phyloP scores from a whole-genome alignment of 2,329 filamentous ascomycete species.

The Fusarium gaditjirri region DNA sequence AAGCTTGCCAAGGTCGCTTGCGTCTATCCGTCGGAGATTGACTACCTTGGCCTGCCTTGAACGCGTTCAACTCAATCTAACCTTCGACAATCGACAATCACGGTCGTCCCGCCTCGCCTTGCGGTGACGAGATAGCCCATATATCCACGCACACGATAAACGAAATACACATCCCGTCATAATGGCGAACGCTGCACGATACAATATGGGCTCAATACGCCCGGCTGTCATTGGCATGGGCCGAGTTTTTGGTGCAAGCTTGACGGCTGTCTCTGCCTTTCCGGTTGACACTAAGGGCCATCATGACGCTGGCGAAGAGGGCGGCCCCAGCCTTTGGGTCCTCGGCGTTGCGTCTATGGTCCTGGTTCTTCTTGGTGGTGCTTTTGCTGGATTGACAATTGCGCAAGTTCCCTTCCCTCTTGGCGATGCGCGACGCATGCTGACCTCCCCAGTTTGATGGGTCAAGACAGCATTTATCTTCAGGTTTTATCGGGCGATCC shows the following conservation, averaged over 20 bases:
- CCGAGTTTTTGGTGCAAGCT: constrained; percentile 60
- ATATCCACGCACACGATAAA: not conserved
- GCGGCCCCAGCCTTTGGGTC: constrained; percentile 78
- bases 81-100: constrained; percentile 3
- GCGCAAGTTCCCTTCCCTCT: constrained; percentile 64
- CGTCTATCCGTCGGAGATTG: constrained; percentile 16
- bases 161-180: not conserved
- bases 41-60: constrained; percentile 7
- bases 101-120: constrained; percentile 4
- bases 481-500: constrained; percentile 91
- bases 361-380: constrained; percentile 87
- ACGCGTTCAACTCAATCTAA: constrained; percentile 6
- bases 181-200: constrained; percentile 49
- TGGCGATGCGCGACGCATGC: constrained; percentile 27
- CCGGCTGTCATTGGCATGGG: constrained; percentile 63
- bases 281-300: constrained; percentile 55
- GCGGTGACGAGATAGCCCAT: not conserved
- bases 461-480: constrained; percentile 93
- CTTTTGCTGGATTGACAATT: constrained; percentile 94
- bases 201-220: constrained; percentile 56
- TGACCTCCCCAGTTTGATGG: constrained; percentile 61
- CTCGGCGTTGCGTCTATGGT: constrained; percentile 82
- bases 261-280: constrained; percentile 61
- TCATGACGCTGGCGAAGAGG: constrained; percentile 58
- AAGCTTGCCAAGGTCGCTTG: constrained; percentile 19